Base-by-base conservation (phyloP, 148 eudicot species). In the Gaultheria prostrata region DNA sequence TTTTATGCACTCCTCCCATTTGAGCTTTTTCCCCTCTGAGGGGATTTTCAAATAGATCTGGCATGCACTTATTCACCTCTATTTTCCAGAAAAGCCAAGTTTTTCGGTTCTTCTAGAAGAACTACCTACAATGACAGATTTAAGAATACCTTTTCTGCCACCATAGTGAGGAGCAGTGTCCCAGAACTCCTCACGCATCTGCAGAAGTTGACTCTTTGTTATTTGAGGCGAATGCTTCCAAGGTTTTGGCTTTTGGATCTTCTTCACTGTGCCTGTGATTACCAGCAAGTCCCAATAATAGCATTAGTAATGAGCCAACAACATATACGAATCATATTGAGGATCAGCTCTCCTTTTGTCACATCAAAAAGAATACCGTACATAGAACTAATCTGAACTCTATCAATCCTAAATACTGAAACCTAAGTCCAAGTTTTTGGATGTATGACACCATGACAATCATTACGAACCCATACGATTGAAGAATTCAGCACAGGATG, bases 81-180 rank as follows among this genome's bases (percentile, higher is more conserved):
- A 46, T 80, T 80, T 67, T 65, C 51, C 9, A 80, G 24, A 78
- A 35, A 63, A 63, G 53, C 14, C 51, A 45, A 65, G 74, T 45
- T 12, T 14, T 46, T 13, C 15, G 9, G 17, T 63, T n/a, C 33
- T 35, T 10, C 18, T 35, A 78, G 35, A 14, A 46, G 33, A 80
- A 35, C 18, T 24, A 79, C 1, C 21, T 57, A 59, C 53, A 20
- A 50, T 20, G 21, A 8, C 24, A 61, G 30, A 35, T 33, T n/a
- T 61, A 79, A 72, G n/a, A 56, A 24, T 89, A 91, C 93, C 91
- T 89, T 86, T 87, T 54, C 79, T 87, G 73, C 93, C 93, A 76
- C 91, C 93, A 85, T 91, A 89, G 76, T 91, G 91, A 75, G 93
- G 93, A 87, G 91, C 90, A 70, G 93, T 89, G 84, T 91, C 93